Base-by-base conservation (phyloP, 176 grass and related monocot genomes). In the Avena atlantica region DNA sequence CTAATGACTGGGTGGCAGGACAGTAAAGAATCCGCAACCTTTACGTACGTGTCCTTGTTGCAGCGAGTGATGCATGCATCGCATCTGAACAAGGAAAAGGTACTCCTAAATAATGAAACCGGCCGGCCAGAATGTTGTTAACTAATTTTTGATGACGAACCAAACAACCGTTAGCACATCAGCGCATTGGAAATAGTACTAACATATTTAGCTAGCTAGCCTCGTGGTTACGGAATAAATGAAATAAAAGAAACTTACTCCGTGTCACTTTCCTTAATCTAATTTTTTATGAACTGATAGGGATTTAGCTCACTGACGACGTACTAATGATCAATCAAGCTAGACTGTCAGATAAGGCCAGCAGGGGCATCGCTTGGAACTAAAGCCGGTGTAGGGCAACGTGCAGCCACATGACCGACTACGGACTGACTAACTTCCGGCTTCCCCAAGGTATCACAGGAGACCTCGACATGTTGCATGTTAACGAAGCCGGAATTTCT, bases 261-360 rank as follows among this genome's bases (percentile, higher is more conserved):
- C 27, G 8, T 16, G 64, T 3, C 64, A 16, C 64, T 34, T 67
- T 67, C 12, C 63, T 66, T 66, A 1, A 67, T 67, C 25, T 8
- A 27, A 15, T 40, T 40, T 40, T 40, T 40, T 40, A 40, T 40
- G 37, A 6, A 40, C 37, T 40, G 0, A 37, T 37, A 37, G 29
- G 29, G 37, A 40, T 40, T 40, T 40, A 40, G 37, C 37, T 40
- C 37, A 40, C 1, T 34, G 31, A 4, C 5, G 5, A 40, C 63
- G 66, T 4, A 45, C 19, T 44, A 37, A 71, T n/a, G n/a, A n/a
- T 10, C 37, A 51, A 51, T 6, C 25, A 70, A 16, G 57, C 80
- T 88, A 69, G 81, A 81, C 56, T 65, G n/a, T 88, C 44, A 82
- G 78, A 91, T 78, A 82, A 78, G 90, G 70, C 52, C 90, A 81